These are phyloP conservation scores for Myochromella boudieri DNA, from an alignment of 768 basidiomycete genomes.

Conservation along the genomic window DNA sequence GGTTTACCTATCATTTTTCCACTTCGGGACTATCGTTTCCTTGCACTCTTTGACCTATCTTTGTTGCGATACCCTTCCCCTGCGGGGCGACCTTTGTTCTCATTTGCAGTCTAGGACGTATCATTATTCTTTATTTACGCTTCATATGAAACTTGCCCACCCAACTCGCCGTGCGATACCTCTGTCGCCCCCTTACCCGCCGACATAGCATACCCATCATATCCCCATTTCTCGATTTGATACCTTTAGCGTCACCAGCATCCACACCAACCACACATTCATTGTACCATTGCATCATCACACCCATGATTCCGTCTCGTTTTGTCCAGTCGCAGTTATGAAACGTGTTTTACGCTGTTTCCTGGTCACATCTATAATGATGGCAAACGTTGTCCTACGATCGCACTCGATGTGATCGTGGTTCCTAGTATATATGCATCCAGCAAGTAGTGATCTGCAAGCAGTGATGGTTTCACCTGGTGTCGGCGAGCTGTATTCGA, in stretches of 20 bases:
- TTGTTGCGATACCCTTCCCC: slow-evolving; percentile 25
- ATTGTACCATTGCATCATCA: too few species aligned
- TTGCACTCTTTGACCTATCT: slow-evolving; percentile 16
- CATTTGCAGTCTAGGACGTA: neutral
- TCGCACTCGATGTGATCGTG: too few species aligned
- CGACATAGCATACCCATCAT: neutral
- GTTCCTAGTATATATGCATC: too few species aligned
- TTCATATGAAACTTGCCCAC: slow-evolving; percentile 32
- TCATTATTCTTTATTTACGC: slow-evolving; percentile 23
- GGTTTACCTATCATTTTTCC: slow-evolving; percentile 5
- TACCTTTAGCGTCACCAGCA: neutral
- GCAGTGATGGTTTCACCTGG: too few species aligned
- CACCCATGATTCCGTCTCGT: too few species aligned
- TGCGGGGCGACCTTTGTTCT: slow-evolving; percentile 2
- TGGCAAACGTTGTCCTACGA: too few species aligned
- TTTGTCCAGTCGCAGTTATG: too few species aligned
- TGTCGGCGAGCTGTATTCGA: too few species aligned
- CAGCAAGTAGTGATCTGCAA: too few species aligned
- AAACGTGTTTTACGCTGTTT: too few species aligned
- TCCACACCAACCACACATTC: too few species aligned
- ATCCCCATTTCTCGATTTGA: neutral
- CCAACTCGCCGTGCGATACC: neutral
- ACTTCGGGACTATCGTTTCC: neutral
- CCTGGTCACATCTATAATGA: too few species aligned
- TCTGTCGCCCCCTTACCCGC: neutral